Evolutionary conservation across 352 stramenopile species (phyloP).

Genomic region (Pythium inflatum): DNA sequence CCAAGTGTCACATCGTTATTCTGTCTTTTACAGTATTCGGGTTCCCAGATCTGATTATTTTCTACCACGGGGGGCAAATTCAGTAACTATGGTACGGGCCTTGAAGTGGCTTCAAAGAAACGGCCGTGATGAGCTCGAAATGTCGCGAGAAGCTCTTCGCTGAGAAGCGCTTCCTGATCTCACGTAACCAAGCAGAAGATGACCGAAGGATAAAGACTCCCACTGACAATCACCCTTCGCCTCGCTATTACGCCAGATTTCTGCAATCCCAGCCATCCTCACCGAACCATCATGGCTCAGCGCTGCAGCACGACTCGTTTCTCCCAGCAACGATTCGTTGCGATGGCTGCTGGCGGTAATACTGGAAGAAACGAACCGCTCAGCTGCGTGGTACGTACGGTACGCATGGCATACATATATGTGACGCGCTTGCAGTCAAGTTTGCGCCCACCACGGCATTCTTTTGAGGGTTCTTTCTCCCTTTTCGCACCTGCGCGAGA

Average conservation of each 20-base stretch:
- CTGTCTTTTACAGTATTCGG: slow-evolving; percentile 28
- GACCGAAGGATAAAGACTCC: too few species aligned
- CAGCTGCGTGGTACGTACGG: slow-evolving; percentile 14
- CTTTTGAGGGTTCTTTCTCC: slow-evolving; percentile 2
- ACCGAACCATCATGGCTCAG: too few species aligned
- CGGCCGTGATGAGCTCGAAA: slow-evolving; percentile 9
- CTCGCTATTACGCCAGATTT: too few species aligned
- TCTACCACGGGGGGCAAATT: slow-evolving; percentile 9
- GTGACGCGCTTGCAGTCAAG: slow-evolving; percentile 23
- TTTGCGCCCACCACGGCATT: too few species aligned
- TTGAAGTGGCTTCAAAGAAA: slow-evolving; percentile 39
- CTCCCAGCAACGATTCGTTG: too few species aligned
- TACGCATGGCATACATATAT: slow-evolving; percentile 14
- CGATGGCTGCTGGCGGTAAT: too few species aligned
- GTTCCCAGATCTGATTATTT: too few species aligned
- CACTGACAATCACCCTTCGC: too few species aligned
- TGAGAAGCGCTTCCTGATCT: slow-evolving; percentile 11
- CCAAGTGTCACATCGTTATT: slow-evolving; percentile 29
- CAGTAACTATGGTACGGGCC: neutral
- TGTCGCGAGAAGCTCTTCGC: slow-evolving; percentile 9
- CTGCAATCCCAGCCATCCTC: too few species aligned
- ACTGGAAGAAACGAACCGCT: neutral
- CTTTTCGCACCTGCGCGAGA: slow-evolving; percentile 6
- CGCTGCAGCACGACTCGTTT: too few species aligned
- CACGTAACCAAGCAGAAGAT: too few species aligned